Percentiles rank a stretch among this genome's conserved stretches.
Conservation (phyloP, 345 rosid species). For the Hibiscus syriacus region DNA sequence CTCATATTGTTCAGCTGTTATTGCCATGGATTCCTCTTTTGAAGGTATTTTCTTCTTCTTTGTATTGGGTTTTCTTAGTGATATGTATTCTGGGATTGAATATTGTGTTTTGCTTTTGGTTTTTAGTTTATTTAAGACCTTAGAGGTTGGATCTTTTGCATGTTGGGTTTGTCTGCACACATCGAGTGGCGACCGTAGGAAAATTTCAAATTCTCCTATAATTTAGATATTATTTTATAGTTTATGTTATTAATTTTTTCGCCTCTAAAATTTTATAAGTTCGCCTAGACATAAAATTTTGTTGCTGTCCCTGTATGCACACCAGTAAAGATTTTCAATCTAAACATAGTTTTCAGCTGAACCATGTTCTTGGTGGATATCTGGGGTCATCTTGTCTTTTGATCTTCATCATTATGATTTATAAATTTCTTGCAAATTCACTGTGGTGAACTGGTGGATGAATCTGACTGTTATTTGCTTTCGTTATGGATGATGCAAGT, state of each 20-base stretch:
- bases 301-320: too few relatives aligned
- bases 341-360: not conserved
- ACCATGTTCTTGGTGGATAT: not conserved
- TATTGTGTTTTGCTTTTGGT: not conserved
- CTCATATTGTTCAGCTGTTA: not conserved
- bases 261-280: too few relatives aligned
- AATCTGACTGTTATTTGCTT: slow-evolving; percentile 17
- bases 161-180: too few relatives aligned
- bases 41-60: slow-evolving; percentile 2
- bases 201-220: too few relatives aligned
- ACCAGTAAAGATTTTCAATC: not conserved
- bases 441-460: slow-evolving; percentile 7
- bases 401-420: not conserved
- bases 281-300: too few relatives aligned
- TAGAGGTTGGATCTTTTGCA: slow-evolving; percentile 2
- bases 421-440: not conserved
- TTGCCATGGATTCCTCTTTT: slow-evolving; percentile 8
- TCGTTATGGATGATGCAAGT: not conserved
- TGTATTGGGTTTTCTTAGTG: not conserved
- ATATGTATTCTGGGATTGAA: not conserved
- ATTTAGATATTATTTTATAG: too few relatives aligned
- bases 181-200: too few relatives aligned
- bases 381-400: slow-evolving; percentile 8
- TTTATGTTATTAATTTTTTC: too few relatives aligned
- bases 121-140: not conserved